Evolutionary conservation across 345 rosid genomes (phyloP).

Genomic region (Bruguiera sexangula): DNA sequence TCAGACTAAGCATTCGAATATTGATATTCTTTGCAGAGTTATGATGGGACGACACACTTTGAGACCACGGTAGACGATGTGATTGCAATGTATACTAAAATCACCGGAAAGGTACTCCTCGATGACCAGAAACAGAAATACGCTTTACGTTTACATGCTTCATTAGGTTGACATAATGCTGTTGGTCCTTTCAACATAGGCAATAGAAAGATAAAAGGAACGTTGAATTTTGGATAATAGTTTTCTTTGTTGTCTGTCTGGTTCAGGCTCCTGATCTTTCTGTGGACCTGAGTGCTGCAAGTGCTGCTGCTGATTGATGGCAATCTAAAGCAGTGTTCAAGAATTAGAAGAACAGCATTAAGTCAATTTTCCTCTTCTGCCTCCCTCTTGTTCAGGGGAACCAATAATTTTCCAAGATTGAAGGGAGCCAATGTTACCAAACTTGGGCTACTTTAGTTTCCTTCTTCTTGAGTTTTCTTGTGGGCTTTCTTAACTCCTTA

Average conservation of each 20-base stretch:
- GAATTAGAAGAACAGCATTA: background rate
- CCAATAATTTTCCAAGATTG: too few species aligned
- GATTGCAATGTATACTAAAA: conserved; percentile 64
- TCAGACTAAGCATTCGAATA: background rate
- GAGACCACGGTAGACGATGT: conserved; percentile 77
- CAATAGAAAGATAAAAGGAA: too few species aligned
- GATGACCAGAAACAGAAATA: background rate
- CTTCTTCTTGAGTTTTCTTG: too few species aligned
- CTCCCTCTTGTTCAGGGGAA: too few species aligned
- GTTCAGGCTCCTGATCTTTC: conserved; percentile 65
- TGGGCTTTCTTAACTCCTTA: too few species aligned
- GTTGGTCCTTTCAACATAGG: background rate
- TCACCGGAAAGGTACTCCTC: conserved; percentile 74
- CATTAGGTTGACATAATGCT: background rate
- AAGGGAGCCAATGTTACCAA: too few species aligned
- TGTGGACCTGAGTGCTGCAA: conserved; percentile 82
- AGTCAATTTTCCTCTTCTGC: background rate
- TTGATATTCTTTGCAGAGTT: conserved; percentile 47
- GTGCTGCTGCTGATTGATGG: conserved; percentile 45
- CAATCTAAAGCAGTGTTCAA: background rate
- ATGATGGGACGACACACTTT: conserved; percentile 85
- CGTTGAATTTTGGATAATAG: too few species aligned
- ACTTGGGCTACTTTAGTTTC: too few species aligned
- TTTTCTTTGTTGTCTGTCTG: conserved; percentile 15
- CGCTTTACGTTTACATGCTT: background rate